These are phyloP conservation scores for Populus simonii DNA, from an alignment of 345 rosid genomes.

Conservation along the genomic window DNA sequence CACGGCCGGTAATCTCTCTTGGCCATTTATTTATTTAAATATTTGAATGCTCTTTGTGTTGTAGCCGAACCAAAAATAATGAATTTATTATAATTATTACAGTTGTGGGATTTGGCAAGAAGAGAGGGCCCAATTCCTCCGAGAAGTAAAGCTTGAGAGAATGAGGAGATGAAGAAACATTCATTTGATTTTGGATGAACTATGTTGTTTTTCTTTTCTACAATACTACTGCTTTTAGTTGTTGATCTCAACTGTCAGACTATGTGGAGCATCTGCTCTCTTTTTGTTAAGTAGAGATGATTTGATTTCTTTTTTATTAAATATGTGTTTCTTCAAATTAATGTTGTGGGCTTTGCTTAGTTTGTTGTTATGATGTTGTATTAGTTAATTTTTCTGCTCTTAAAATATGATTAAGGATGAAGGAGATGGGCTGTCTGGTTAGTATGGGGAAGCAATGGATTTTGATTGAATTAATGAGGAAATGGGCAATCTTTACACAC, in stretches of 20 bases:
- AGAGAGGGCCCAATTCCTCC: slow-evolving; percentile 95
- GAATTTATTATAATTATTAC: background rate
- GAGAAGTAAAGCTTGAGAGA: slow-evolving; percentile 57
- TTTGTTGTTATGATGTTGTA: background rate
- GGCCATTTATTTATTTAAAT: background rate
- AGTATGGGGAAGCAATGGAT: background rate
- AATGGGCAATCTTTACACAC: background rate
- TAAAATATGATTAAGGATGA: background rate
- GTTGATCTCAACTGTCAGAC: slow-evolving; percentile 9
- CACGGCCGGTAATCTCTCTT: slow-evolving; percentile 55
- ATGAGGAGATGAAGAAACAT: slow-evolving; percentile 3
- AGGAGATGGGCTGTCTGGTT: background rate
- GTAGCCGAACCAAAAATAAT: background rate
- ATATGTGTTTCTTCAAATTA: background rate
- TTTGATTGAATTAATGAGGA: background rate
- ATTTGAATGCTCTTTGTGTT: background rate
- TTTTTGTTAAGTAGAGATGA: slow-evolving; percentile 14
- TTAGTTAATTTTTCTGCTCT: background rate
- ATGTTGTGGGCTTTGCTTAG: background rate
- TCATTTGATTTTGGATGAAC: background rate
- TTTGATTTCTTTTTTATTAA: background rate
- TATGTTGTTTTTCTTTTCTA: background rate
- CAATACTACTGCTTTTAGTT: background rate
- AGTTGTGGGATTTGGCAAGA: slow-evolving; percentile 95
- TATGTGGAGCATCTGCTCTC: background rate